These are phyloP conservation scores for Holtermanniella nyarrowii DNA, from an alignment of 768 basidiomycete genomes.

Conservation along the genomic window DNA sequence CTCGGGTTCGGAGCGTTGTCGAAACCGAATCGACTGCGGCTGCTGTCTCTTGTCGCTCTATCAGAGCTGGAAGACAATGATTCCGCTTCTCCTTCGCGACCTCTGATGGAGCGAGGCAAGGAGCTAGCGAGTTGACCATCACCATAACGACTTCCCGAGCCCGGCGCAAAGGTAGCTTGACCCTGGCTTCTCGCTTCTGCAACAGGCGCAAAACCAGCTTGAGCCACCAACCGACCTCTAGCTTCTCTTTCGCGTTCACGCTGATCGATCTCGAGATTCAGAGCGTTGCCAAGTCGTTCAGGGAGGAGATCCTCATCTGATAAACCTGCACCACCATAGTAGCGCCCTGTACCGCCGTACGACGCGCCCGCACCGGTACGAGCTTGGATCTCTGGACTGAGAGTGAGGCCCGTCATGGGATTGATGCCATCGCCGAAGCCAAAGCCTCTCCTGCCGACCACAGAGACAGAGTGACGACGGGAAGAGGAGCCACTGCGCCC, in stretches of 20 bases:
- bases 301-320: slow-evolving; percentile 28
- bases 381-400: slow-evolving; percentile 4
- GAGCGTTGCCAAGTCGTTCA: slow-evolving; percentile 23
- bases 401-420: slow-evolving; percentile 13
- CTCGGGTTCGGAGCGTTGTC: slow-evolving; percentile 5
- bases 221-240: neutral
- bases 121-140: neutral
- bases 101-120: neutral
- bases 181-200: neutral
- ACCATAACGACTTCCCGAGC: neutral
- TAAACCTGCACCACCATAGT: slow-evolving; percentile 21
- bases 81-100: neutral
- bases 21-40: slow-evolving; percentile 20
- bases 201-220: neutral
- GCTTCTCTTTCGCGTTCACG: neutral
- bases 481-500: slow-evolving; percentile 27
- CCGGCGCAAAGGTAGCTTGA: neutral
- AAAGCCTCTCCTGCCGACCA: slow-evolving; percentile 33
- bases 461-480: slow-evolving; percentile 35
- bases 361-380: neutral
- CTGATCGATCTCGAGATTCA: slow-evolving; percentile 28
- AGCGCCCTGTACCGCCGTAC: slow-evolving; percentile 4
- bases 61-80: neutral
- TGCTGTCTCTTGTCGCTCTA: too few species aligned
- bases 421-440: slow-evolving; percentile 26